Evolutionary conservation across 2,329 filamentous ascomycete species (phyloP).

Genomic region (Trichoderma pleuroti): DNA sequence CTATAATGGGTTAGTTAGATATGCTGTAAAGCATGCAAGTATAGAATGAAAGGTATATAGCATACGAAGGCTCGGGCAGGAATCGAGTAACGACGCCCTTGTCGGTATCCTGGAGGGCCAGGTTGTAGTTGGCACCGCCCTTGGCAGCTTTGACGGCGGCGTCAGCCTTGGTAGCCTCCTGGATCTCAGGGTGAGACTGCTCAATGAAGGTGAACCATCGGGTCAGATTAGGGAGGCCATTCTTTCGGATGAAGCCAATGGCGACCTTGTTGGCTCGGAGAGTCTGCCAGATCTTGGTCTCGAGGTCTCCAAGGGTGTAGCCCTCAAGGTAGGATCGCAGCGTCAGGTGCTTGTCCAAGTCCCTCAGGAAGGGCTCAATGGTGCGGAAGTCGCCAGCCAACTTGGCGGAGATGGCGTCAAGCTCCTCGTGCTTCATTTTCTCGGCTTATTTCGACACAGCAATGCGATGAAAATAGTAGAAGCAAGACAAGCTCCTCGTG

Average conservation of each 20-base stretch:
- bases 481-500: constrained; percentile 20
- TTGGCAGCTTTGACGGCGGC: constrained; percentile 72
- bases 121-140: constrained; percentile 83
- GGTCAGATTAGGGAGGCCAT: constrained; percentile 68
- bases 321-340: constrained; percentile 83
- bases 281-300: constrained; percentile 78
- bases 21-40: neutral
- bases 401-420: constrained; percentile 48
- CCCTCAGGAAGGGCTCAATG: constrained; percentile 68
- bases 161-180: constrained; percentile 64
- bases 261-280: constrained; percentile 83
- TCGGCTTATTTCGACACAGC: constrained; percentile 22
- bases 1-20: constrained; percentile 31
- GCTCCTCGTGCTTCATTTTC: constrained; percentile 55
- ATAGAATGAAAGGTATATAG: constrained; percentile 19
- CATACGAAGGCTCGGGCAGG: constrained; percentile 85
- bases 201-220: constrained; percentile 90
- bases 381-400: constrained; percentile 73
- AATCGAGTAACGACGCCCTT: constrained; percentile 90
- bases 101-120: constrained; percentile 78
- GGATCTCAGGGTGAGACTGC: constrained; percentile 72
- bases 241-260: constrained; percentile 75
- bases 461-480: constrained; percentile 1
- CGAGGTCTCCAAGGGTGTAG: constrained; percentile 71
- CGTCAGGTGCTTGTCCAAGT: constrained; percentile 82